These are phyloP conservation scores for Colletotrichum gigasporum DNA, from an alignment of 2,329 filamentous ascomycete genomes.

Conservation along the genomic window DNA sequence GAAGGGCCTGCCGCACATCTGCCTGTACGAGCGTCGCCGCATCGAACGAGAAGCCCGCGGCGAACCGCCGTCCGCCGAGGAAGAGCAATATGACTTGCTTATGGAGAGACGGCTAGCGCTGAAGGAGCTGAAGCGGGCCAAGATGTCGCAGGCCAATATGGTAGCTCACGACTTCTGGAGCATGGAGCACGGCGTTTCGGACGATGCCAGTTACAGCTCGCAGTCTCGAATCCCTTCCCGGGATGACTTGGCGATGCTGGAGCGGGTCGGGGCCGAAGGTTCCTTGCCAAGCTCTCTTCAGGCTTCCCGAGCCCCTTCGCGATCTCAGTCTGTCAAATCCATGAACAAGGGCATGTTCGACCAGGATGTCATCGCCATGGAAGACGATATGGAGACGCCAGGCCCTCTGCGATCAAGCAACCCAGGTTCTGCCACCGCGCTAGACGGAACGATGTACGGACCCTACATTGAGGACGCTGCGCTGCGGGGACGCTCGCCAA, in stretches of 20 bases:
- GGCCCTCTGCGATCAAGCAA: conserved; percentile 60
- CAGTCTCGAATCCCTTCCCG: conserved; percentile 54
- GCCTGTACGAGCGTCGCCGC: conserved; percentile 81
- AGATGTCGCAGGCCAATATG: conserved; percentile 58
- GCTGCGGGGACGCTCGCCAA: conserved; percentile 76
- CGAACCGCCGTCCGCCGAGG: conserved; percentile 65
- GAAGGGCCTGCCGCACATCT: conserved; percentile 85
- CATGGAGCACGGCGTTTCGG: conserved; percentile 77
- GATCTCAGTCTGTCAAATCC: conserved; percentile 57
- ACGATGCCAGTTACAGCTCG: conserved; percentile 56
- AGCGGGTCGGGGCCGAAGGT: conserved; percentile 37
- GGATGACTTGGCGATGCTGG: conserved; percentile 49
- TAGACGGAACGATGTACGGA: conserved; percentile 83
- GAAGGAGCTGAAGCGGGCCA: conserved; percentile 67
- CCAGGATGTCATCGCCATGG: conserved; percentile 34
- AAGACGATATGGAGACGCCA: conserved; percentile 65
- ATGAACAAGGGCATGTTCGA: conserved; percentile 31
- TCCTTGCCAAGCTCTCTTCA: conserved; percentile 51
- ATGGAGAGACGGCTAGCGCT: conserved; percentile 67
- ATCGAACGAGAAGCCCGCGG: conserved; percentile 77
- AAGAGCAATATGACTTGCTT: conserved; percentile 68
- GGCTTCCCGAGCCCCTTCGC: conserved; percentile 54
- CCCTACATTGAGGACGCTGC: conserved; percentile 68
- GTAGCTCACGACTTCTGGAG: conserved; percentile 79
- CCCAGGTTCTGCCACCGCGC: conserved; percentile 61